Evolutionary conservation across 164 flowering plant genomes (phyloP).

Genomic region (Piper longum): DNA sequence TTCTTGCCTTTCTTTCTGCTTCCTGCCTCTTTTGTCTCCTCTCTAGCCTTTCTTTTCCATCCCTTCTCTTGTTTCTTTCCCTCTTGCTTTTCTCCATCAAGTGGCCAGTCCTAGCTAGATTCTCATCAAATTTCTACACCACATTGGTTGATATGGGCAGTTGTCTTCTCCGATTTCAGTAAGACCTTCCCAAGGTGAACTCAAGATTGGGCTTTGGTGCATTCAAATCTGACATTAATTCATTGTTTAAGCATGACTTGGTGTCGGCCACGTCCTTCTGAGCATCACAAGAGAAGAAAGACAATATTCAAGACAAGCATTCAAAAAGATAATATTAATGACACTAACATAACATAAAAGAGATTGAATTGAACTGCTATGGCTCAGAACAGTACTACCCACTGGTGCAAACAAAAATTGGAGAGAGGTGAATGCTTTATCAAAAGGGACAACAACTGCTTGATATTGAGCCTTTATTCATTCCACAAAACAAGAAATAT

Average conservation of each 20-base stretch:
- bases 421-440: background rate
- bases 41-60: conserved; percentile 36
- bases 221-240: conserved; percentile 48
- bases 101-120: conserved; percentile 36
- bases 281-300: conserved; percentile 1
- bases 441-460: no score
- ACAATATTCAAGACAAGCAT: background rate
- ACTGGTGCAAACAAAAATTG: no score
- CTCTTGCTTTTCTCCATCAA: conserved; percentile 22
- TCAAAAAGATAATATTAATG: no score
- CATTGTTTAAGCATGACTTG: conserved; percentile 37
- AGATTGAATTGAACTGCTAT: no score
- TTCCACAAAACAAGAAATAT: conserved; percentile 1
- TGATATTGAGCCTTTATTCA: background rate
- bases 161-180: conserved; percentile 27
- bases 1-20: conserved; percentile 27
- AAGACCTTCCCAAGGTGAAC: conserved; percentile 79
- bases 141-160: conserved; percentile 43
- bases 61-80: conserved; percentile 9
- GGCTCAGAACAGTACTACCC: no score
- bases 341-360: no score
- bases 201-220: conserved; percentile 73
- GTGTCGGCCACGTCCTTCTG: conserved; percentile 38
- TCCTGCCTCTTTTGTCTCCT: conserved; percentile 59
- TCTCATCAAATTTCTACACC: conserved; percentile 21